These are phyloP conservation scores for Ustilago tritici DNA, from an alignment of 1,284 basidiomycete genomes.

Conservation along the genomic window DNA sequence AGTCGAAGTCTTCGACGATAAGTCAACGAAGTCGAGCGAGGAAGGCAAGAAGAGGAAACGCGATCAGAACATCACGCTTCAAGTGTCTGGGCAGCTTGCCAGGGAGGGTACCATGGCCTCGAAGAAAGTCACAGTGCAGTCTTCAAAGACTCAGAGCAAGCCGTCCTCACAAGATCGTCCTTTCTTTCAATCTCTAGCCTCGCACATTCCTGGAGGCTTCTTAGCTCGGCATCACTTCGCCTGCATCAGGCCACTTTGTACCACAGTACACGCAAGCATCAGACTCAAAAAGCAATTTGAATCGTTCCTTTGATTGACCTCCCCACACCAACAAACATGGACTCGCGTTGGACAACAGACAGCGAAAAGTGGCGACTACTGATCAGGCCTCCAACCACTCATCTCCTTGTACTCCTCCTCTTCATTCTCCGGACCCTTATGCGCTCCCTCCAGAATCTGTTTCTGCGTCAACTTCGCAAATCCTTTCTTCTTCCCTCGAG, in stretches of 20 bases:
- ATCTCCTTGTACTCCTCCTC: constrained; percentile 66
- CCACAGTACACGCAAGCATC: neutral
- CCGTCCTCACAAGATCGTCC: neutral
- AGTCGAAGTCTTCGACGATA: neutral
- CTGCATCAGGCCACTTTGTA: neutral
- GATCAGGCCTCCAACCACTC: constrained; percentile 57
- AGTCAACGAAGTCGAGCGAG: neutral
- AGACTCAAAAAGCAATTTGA: neutral
- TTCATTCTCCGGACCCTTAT: constrained; percentile 67
- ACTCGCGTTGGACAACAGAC: neutral
- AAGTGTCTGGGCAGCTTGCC: neutral
- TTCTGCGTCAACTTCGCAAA: constrained; percentile 69
- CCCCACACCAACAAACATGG: neutral
- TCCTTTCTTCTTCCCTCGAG: constrained; percentile 21
- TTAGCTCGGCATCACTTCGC: neutral
- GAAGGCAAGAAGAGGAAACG: constrained; percentile 2
- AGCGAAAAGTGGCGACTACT: constrained; percentile 1
- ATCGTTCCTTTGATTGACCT: neutral
- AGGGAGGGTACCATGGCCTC: neutral
- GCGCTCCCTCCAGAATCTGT: constrained; percentile 69
- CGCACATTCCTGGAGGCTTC: too few species aligned
- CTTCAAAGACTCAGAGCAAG: neutral
- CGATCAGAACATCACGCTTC: neutral
- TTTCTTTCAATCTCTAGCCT: neutral
- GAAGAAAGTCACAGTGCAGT: neutral